Conservation (phyloP, 495 filamentous ascomycete genomes). For the Podospora anserina region DNA sequence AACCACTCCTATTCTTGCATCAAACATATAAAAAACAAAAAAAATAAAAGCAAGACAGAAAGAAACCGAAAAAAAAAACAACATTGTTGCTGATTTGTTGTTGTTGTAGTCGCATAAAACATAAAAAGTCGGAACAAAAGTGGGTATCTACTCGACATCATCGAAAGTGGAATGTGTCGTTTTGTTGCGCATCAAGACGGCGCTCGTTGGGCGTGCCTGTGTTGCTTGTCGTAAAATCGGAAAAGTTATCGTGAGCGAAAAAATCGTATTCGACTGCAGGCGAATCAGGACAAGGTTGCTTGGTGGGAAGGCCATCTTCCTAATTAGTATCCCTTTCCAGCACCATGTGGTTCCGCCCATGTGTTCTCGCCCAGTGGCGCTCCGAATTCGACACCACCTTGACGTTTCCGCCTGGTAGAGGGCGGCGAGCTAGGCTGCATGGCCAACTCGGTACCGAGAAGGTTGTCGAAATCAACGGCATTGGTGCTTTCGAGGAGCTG, state of each 20-base stretch:
- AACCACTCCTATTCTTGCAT: not conserved
- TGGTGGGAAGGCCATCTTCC: not conserved
- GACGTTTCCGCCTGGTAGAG: slow-evolving; percentile 20
- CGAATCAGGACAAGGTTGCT: not conserved
- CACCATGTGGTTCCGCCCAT: slow-evolving; percentile 6
- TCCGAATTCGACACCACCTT: slow-evolving; percentile 24
- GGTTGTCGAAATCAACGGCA: slow-evolving; percentile 41
- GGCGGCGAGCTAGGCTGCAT: slow-evolving; percentile 55
- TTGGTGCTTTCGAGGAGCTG: slow-evolving; percentile 25
- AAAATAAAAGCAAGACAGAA: not conserved
- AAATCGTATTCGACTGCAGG: not conserved
- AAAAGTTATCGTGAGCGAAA: not conserved
- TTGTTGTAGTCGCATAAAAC: not conserved
- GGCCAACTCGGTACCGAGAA: slow-evolving; percentile 48
- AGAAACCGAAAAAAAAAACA: not conserved
- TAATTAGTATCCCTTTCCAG: not conserved
- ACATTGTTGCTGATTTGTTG: not conserved
- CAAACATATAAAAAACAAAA: slow-evolving; percentile 1
- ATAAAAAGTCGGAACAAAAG: not conserved
- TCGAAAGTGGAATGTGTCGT: not conserved
- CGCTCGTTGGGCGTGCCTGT: not conserved
- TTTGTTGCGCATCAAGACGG: too few relatives aligned
- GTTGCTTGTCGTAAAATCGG: not conserved
- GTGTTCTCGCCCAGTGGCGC: slow-evolving; percentile 22
- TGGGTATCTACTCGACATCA: not conserved